Base-by-base conservation (phyloP, 768 basidiomycete species). In the Russula olivacea region DNA sequence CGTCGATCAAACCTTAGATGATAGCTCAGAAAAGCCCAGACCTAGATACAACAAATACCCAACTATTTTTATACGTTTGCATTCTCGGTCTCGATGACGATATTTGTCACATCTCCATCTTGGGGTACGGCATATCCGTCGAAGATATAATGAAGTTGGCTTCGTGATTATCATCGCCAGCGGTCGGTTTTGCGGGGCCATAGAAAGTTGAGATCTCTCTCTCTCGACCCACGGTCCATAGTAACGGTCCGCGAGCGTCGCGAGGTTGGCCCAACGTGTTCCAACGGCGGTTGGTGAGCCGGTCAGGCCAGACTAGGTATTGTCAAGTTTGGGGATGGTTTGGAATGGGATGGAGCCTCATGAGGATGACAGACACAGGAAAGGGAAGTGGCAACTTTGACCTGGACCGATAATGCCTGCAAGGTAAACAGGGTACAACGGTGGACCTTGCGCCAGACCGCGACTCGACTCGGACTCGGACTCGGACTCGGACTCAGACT, bases 1-100 rank as follows among this genome's bases (percentile, higher is more conserved):
- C 4, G 23, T 45, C 54, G 23, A 56, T 60, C 54, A 59, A 60
- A 56, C 58, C 54, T 50, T 56, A 64, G 63, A n/a, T 32, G 21
- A 47, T 58, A 48, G 11, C 5, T n/a, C 8, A 12, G 45, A 48
- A 48, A 8, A 41, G 36, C 32, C 34, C 28, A 53, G 43, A 38
- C 43, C 17, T 32, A 30, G 34, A 25, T 45, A 47, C n/a, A 5
- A 10, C 51, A 10, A 9, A 34, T 47, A 55, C 54, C 38, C 54
- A 40, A 4, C 19, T 7, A 49, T 49, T 6, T 32, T 38, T 15
- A 54, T 15, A 38, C 34, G 21, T n/a, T 28, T 28, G 41, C 41
- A 15, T 41, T 41, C 23, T 17, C 38, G 6, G 47, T 58, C 19
- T 38, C 7, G 17, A 45, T 30, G n/a, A 19, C 45, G n/a, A 41